Evolutionary conservation across 2,329 filamentous ascomycete genomes (phyloP).

Genomic region (Trichoderma endophyticum): DNA sequence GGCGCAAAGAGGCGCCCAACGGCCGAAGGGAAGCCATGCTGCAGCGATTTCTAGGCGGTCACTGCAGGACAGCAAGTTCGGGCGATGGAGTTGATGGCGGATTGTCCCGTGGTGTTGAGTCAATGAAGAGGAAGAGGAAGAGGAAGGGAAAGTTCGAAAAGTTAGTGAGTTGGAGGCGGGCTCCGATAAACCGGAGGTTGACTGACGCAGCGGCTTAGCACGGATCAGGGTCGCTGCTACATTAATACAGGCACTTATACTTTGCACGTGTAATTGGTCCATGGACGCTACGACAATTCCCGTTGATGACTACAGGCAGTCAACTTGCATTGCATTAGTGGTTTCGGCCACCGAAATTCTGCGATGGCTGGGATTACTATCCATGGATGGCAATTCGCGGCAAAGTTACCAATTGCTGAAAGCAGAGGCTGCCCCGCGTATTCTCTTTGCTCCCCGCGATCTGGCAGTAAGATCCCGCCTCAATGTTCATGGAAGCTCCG

Average conservation of each 20-base stretch:
- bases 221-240: background rate
- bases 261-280: background rate
- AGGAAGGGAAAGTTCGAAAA: background rate
- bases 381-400: background rate
- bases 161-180: constrained; percentile 13
- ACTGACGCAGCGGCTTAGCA: constrained; percentile 9
- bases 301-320: background rate
- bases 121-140: background rate
- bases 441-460: background rate
- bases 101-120: constrained; percentile 1
- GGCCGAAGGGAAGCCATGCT: constrained; percentile 47
- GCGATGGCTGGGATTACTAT: background rate
- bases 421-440: background rate
- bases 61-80: background rate
- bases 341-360: background rate
- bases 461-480: background rate
- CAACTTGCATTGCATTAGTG: background rate
- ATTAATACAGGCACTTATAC: background rate
- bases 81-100: background rate
- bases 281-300: background rate
- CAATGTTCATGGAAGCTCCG: background rate
- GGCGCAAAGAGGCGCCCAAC: constrained; percentile 40
- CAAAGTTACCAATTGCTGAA: background rate
- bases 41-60: constrained; percentile 9
- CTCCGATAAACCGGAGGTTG: constrained; percentile 24